Evolutionary conservation across 345 rosid genomes (phyloP).

Genomic region (Luvunga scandens): DNA sequence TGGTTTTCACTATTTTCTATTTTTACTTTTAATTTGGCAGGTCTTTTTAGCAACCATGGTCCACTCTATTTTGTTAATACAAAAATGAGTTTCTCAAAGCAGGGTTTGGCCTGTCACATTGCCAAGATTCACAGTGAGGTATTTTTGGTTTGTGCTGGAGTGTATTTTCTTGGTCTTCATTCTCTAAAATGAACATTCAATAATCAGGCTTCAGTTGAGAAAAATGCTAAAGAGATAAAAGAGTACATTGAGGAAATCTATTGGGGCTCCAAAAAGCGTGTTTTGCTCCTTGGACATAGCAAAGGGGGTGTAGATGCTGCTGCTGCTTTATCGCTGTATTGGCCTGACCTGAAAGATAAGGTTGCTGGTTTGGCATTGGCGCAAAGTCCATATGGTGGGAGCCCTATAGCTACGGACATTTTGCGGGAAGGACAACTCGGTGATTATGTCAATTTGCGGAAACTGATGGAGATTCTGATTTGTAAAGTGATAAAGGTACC

Average conservation of each 20-base stretch:
- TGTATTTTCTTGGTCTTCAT: conserved; percentile 1
- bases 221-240: conserved; percentile 91
- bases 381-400: conserved; percentile 96
- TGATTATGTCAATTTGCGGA: conserved; percentile 78
- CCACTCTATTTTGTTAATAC: conserved; percentile 90
- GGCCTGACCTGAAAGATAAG: conserved; percentile 96
- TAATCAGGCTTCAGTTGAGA: conserved; percentile 92
- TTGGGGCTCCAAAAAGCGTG: conserved; percentile 93
- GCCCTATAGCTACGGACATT: conserved; percentile 92
- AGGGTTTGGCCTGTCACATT: conserved; percentile 91
- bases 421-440: conserved; percentile 95
- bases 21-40: conserved; percentile 37
- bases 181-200: conserved; percentile 23
- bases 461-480: conserved; percentile 82
- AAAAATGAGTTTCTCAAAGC: conserved; percentile 80
- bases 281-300: conserved; percentile 95
- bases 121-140: conserved; percentile 99
- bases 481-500: conserved; percentile 90
- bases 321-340: conserved; percentile 86
- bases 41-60: conserved; percentile 98
- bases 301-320: conserved; percentile 99
- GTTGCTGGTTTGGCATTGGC: conserved; percentile 89
- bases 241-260: conserved; percentile 92
- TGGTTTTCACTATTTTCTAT: background rate
- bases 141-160: conserved; percentile 12